These are phyloP conservation scores for Ammopiptanthus mongolicus DNA, from an alignment of 306 rosid genomes.

Conservation along the genomic window DNA sequence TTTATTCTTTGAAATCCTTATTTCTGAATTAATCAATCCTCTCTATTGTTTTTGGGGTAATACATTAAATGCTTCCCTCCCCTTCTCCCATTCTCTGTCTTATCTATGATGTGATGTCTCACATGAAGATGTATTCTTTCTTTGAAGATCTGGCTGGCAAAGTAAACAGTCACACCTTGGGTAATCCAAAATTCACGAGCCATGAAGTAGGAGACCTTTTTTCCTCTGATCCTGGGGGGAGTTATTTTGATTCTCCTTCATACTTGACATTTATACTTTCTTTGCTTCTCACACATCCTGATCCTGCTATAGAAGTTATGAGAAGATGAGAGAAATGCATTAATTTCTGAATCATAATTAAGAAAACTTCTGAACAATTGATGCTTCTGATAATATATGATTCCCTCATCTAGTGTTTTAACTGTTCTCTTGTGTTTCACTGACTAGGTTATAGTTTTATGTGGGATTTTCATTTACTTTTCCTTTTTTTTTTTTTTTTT, in stretches of 20 bases:
- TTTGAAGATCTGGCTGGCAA: too few species aligned
- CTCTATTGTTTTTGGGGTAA: neutral
- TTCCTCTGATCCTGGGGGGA: too few species aligned
- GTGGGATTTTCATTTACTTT: neutral
- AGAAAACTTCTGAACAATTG: neutral
- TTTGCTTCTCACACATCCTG: neutral
- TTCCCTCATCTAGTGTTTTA: neutral
- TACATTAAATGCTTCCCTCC: neutral
- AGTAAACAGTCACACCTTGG: too few species aligned
- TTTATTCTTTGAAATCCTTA: too few species aligned
- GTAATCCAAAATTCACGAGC: too few species aligned
- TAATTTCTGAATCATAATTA: neutral
- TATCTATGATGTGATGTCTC: neutral
- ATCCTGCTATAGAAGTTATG: neutral
- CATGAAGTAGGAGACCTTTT: too few species aligned
- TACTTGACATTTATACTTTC: neutral
- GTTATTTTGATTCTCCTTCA: neutral
- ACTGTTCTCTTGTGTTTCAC: neutral
- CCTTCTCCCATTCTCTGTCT: neutral
- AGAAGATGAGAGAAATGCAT: neutral
- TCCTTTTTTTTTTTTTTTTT: neutral
- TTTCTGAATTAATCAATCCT: conserved; percentile 5
- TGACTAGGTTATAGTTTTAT: neutral
- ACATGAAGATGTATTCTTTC: neutral
- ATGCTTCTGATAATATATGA: neutral